phyloP scores from a whole-genome alignment of 306 rosid species.

The Prunus campanulata region DNA sequence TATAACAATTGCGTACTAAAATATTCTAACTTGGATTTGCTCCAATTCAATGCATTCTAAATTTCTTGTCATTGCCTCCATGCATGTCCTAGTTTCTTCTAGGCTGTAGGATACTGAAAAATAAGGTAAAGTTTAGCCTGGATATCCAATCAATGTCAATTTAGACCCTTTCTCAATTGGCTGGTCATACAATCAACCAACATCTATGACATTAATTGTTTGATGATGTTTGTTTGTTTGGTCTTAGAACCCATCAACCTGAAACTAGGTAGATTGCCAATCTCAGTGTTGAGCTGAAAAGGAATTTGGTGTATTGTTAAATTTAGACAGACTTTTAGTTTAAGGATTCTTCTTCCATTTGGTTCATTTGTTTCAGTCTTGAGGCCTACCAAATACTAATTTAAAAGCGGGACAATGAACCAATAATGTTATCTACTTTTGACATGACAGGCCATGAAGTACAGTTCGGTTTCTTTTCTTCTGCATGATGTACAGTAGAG shows the following conservation, averaged over 20 bases:
- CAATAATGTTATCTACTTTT: background rate
- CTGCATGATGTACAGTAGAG: background rate
- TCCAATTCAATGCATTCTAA: background rate
- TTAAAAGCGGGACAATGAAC: background rate
- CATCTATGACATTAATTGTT: constrained; percentile 5
- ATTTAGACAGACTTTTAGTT: constrained; percentile 12
- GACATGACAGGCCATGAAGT: background rate
- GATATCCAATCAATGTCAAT: background rate
- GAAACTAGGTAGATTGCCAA: background rate
- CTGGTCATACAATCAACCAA: constrained; percentile 6
- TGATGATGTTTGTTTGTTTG: constrained; percentile 4
- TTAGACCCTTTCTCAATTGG: background rate
- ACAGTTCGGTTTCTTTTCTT: background rate
- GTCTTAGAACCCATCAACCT: constrained; percentile 7
- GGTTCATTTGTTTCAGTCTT: constrained; percentile 4
- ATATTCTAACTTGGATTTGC: background rate
- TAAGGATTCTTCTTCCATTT: background rate
- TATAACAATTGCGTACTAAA: background rate
- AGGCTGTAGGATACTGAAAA: background rate
- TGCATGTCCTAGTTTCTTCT: background rate
- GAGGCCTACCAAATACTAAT: background rate
- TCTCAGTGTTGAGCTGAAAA: background rate
- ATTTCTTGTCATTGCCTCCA: background rate
- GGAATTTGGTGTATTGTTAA: constrained; percentile 2
- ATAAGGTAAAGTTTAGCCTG: background rate